Evolutionary conservation across 2,329 filamentous ascomycete genomes (phyloP), one percentile per base, ranked within the genome.

Genomic region (Talaromyces verruculosus): DNA sequence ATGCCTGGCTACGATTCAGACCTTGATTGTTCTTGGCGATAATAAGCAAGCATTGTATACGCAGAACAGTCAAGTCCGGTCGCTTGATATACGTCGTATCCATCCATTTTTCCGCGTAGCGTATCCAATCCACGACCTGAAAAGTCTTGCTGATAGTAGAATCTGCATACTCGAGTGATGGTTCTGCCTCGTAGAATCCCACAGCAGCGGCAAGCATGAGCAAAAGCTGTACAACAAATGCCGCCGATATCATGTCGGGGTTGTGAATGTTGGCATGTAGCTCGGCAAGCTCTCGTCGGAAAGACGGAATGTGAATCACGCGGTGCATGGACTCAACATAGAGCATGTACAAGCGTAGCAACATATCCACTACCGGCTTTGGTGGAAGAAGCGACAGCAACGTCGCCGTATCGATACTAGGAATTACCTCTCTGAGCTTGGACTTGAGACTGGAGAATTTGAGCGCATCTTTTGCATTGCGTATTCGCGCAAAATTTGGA

Each of bases 101-200:
- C 47, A 98, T 83, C 67, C 97, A 90, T 2, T 89, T 88, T 75
- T 97, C 94, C 2, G 93, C 92, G 88, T 98, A 96, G 59, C 89
- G 87, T 66, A 98, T 91, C 75, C 93, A 97, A 71, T 91, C 89
- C 28, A 77, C 63, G 1, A 75, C 77, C 1, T 74, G 76, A 61
- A 73, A 74, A 55, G 69, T 71, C 45, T 77, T 68, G 25, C 45
- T 63, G 15, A 68, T 68, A 4, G 65, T 68, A 2, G 72, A 65
- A 47, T 72, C 75, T 6, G 30, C 10, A 51, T 76, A 76, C 5
- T 72, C 68, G 30, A 74, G 70, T 1, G 77, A 67, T 11, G 68
- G 70, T 4, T 72, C 65, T 19, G 71, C 57, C 61, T 78, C 73
- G 5, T 74, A 72, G 15, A 78, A 68, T n/a, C 75, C 78, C 75